These are phyloP conservation scores for Jatropha curcas DNA, from an alignment of 345 rosid species.

Conservation along the genomic window DNA sequence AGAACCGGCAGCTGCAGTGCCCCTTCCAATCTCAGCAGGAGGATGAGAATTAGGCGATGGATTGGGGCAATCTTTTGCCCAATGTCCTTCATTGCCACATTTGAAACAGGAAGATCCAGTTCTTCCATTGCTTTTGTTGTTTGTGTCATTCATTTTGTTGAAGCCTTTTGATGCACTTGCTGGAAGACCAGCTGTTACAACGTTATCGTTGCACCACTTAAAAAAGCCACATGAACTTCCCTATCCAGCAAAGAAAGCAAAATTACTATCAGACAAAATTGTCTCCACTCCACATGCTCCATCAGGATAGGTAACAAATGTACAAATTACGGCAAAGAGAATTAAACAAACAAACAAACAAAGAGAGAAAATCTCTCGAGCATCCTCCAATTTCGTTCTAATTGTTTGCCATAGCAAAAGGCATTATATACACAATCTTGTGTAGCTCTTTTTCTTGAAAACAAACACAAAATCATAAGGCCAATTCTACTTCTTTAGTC, in stretches of 20 bases:
- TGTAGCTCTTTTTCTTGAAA: too few species aligned
- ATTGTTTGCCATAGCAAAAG: too few species aligned
- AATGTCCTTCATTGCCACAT: constrained; percentile 54
- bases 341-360: too few species aligned
- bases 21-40: constrained; percentile 23
- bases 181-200: constrained; percentile 23
- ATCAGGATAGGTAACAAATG: too few species aligned
- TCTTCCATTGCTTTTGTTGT: constrained; percentile 25
- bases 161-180: constrained; percentile 17
- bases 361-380: too few species aligned
- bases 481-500: background rate
- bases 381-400: too few species aligned
- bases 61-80: constrained; percentile 50
- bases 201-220: constrained; percentile 57
- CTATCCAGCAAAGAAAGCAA: constrained; percentile 11
- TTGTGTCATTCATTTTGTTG: constrained; percentile 14
- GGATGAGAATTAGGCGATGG: constrained; percentile 23
- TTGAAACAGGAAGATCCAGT: constrained; percentile 43
- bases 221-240: constrained; percentile 56
- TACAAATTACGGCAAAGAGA: too few species aligned
- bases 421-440: too few species aligned
- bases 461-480: too few species aligned
- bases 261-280: background rate
- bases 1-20: constrained; percentile 25
- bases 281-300: background rate